Evolutionary conservation across 2,329 filamentous ascomycete species (phyloP).

Genomic region (Lachnum nothofagi): DNA sequence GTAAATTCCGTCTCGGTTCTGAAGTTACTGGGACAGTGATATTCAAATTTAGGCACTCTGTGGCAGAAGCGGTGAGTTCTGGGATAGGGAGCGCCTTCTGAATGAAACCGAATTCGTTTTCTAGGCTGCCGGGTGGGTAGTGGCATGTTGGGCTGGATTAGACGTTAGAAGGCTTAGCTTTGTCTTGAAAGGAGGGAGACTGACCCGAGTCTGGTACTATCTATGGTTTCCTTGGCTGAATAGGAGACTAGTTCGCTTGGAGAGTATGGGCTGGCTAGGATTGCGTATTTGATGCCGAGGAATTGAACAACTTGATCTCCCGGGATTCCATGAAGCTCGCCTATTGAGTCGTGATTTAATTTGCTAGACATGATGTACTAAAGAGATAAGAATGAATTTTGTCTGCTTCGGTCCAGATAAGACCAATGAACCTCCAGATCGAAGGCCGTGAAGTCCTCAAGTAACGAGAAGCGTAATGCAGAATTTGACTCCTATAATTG

Average conservation of each 20-base stretch:
- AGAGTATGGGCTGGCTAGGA: slow-evolving; percentile 33
- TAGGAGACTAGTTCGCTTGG: slow-evolving; percentile 31
- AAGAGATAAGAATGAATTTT: too few species aligned
- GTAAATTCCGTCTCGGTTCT: slow-evolving; percentile 34
- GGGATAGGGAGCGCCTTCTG: slow-evolving; percentile 42
- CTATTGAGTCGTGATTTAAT: too few species aligned
- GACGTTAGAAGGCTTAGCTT: neutral
- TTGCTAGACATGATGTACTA: too few species aligned
- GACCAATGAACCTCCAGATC: too few species aligned
- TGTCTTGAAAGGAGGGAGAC: neutral
- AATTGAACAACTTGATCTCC: slow-evolving; percentile 26
- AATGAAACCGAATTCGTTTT: slow-evolving; percentile 44
- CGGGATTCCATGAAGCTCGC: too few species aligned
- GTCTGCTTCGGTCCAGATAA: too few species aligned
- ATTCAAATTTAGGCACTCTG: slow-evolving; percentile 48
- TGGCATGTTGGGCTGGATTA: neutral
- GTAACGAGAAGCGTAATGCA: too few species aligned
- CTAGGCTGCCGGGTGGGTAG: slow-evolving; percentile 33
- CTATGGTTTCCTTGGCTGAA: slow-evolving; percentile 17
- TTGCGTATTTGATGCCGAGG: slow-evolving; percentile 37
- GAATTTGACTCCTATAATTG: too few species aligned
- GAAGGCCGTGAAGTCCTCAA: too few species aligned
- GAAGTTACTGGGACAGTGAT: slow-evolving; percentile 40
- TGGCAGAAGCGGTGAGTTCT: slow-evolving; percentile 40
- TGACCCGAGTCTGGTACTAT: slow-evolving; percentile 16